Percentiles rank a stretch among this genome's conserved stretches.
These are phyloP conservation scores for Scytalidium lignicola DNA, from an alignment of 2,329 filamentous ascomycete species.

Conservation along the genomic window DNA sequence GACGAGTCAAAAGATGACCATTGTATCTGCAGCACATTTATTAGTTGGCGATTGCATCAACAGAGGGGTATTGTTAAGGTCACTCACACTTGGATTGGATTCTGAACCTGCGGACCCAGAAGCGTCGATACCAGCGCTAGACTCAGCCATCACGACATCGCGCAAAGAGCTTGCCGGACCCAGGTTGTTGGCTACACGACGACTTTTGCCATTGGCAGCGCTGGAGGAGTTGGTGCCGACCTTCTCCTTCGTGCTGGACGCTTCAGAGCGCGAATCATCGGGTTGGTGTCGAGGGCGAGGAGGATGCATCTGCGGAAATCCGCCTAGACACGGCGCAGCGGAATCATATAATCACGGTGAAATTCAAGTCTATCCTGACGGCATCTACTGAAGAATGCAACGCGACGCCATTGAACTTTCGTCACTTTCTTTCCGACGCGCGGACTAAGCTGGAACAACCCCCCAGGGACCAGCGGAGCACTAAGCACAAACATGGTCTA, in stretches of 20 bases:
- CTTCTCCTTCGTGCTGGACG: constrained; percentile 31
- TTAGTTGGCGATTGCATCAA: constrained; percentile 1
- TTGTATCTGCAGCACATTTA: constrained; percentile 38
- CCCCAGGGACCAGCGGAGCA: no score
- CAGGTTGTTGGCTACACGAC: constrained; percentile 17
- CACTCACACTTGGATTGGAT: constrained; percentile 22
- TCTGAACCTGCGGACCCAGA: constrained; percentile 15
- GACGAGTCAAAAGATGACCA: constrained; percentile 65
- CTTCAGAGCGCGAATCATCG: constrained; percentile 30
- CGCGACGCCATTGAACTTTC: neutral
- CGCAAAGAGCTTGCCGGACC: constrained; percentile 20
- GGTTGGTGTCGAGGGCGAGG: constrained; percentile 23
- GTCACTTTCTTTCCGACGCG: no score
- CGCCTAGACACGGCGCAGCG: neutral
- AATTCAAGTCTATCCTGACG: neutral
- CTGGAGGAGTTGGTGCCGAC: constrained; percentile 11
- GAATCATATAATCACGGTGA: neutral
- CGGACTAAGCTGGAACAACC: no score
- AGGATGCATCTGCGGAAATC: constrained; percentile 22
- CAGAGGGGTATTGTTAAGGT: neutral
- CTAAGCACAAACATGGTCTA: no score
- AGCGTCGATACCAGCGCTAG: constrained; percentile 3
- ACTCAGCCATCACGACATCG: constrained; percentile 20
- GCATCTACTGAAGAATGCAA: neutral
- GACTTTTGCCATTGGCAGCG: constrained; percentile 24